phyloP scores from a whole-genome alignment of 2,329 filamentous ascomycete genomes.

The Didymella keratinophila region DNA sequence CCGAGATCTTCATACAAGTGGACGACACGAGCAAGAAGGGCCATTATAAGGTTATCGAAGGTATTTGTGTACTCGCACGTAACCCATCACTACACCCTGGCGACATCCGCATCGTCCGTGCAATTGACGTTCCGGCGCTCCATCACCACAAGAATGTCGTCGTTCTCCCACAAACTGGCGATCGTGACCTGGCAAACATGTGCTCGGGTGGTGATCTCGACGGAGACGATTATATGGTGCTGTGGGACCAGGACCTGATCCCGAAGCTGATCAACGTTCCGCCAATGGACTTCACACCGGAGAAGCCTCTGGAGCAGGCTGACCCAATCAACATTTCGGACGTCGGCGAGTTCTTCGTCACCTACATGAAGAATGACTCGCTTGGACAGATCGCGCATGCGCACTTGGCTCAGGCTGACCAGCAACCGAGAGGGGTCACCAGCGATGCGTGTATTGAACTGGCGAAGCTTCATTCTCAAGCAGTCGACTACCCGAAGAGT shows the following conservation, averaged over 20 bases:
- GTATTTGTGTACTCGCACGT: constrained; percentile 82
- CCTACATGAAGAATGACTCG: constrained; percentile 90
- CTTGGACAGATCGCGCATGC: constrained; percentile 81
- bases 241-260: constrained; percentile 83
- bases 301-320: constrained; percentile 63
- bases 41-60: constrained; percentile 72
- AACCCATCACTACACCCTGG: constrained; percentile 95
- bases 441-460: constrained; percentile 72
- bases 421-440: constrained; percentile 67
- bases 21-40: constrained; percentile 63
- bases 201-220: constrained; percentile 95
- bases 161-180: constrained; percentile 83
- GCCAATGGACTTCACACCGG: constrained; percentile 78
- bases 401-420: constrained; percentile 81
- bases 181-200: constrained; percentile 89
- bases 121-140: constrained; percentile 77
- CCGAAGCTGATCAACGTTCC: constrained; percentile 69
- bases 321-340: constrained; percentile 74
- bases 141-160: constrained; percentile 83
- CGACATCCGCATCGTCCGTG: constrained; percentile 86
- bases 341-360: constrained; percentile 84
- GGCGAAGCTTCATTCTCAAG: constrained; percentile 83
- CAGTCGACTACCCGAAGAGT: constrained; percentile 94
- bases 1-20: constrained; percentile 90
- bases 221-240: constrained; percentile 92